Evolutionary conservation across 306 rosid species (phyloP).

Genomic region (Cyclanthera cordifolia): DNA sequence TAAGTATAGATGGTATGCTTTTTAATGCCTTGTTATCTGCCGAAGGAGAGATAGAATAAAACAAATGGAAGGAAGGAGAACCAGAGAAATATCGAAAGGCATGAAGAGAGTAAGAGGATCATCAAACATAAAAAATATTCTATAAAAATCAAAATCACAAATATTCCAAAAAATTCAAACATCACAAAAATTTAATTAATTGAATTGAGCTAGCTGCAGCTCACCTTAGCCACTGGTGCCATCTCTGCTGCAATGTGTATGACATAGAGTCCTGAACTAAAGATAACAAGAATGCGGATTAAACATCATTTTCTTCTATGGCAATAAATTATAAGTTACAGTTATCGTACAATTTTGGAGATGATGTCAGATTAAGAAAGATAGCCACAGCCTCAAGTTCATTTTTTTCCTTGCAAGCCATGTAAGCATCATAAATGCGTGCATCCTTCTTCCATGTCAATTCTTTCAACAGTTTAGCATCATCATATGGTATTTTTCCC

Average conservation of each 20-base stretch:
- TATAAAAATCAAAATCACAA: too few species aligned
- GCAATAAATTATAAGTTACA: constrained; percentile 7
- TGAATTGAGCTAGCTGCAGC: constrained; percentile 16
- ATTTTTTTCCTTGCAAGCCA: constrained; percentile 50
- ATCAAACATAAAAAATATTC: background rate
- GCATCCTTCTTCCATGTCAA: constrained; percentile 73
- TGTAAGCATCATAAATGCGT: constrained; percentile 42
- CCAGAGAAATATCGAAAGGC: background rate
- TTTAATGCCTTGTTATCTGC: background rate
- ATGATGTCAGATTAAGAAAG: constrained; percentile 53
- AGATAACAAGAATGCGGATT: constrained; percentile 30
- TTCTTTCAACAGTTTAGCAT: constrained; percentile 62
- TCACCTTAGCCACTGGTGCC: constrained; percentile 99
- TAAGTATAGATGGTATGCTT: background rate
- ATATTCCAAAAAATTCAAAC: too few species aligned
- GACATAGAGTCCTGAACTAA: constrained; percentile 73
- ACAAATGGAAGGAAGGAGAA: background rate
- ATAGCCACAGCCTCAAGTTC: constrained; percentile 49
- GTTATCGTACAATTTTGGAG: constrained; percentile 46
- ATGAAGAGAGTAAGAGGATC: background rate
- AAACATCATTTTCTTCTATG: constrained; percentile 16
- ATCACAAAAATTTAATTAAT: background rate
- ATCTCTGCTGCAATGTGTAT: constrained; percentile 94
- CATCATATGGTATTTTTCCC: constrained; percentile 54
- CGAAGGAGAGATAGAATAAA: too few species aligned